Percentiles rank a stretch among this genome's conserved stretches.
Evolutionary conservation across 2,329 filamentous ascomycete genomes (phyloP).

Genomic region (Ascochyta clinopodiicola): DNA sequence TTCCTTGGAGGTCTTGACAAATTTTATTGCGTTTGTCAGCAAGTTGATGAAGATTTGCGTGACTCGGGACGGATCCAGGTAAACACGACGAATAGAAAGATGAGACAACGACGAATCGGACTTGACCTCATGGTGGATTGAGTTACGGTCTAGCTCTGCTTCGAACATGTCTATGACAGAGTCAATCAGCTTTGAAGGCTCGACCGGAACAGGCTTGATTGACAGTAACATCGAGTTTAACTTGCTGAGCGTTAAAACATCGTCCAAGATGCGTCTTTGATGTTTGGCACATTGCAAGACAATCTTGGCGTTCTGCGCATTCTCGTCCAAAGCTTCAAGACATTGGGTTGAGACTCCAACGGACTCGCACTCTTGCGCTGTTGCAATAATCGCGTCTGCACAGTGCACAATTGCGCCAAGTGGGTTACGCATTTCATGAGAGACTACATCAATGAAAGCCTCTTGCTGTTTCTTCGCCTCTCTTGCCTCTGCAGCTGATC

Average conservation of each 20-base stretch:
- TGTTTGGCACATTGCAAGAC: conserved; percentile 53
- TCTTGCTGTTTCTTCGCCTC: conserved; percentile 45
- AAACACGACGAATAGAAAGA: conserved; percentile 44
- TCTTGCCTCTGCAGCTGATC: conserved; percentile 40
- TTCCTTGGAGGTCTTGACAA: conserved; percentile 40
- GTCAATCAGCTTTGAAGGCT: conserved; percentile 38
- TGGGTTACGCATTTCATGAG: conserved; percentile 54
- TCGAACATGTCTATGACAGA: conserved; percentile 43
- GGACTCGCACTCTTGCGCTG: conserved; percentile 29
- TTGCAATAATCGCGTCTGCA: conserved; percentile 49
- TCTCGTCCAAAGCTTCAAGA: conserved; percentile 26
- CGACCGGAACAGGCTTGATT: conserved; percentile 47
- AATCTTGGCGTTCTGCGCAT: conserved; percentile 43
- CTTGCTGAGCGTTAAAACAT: conserved; percentile 54
- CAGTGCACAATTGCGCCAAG: conserved; percentile 51
- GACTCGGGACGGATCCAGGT: conserved; percentile 50
- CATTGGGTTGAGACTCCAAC: conserved; percentile 11
- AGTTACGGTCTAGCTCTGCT: conserved; percentile 35
- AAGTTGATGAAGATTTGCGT: conserved; percentile 80
- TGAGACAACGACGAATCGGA: conserved; percentile 44
- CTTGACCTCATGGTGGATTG: conserved; percentile 30
- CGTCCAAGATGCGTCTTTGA: conserved; percentile 55
- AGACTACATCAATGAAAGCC: conserved; percentile 43
- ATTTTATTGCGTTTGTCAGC: conserved; percentile 60
- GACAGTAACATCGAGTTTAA: conserved; percentile 50